Conservation (phyloP, 2,329 filamentous ascomycete genomes). For the Monilinia polystroma region DNA sequence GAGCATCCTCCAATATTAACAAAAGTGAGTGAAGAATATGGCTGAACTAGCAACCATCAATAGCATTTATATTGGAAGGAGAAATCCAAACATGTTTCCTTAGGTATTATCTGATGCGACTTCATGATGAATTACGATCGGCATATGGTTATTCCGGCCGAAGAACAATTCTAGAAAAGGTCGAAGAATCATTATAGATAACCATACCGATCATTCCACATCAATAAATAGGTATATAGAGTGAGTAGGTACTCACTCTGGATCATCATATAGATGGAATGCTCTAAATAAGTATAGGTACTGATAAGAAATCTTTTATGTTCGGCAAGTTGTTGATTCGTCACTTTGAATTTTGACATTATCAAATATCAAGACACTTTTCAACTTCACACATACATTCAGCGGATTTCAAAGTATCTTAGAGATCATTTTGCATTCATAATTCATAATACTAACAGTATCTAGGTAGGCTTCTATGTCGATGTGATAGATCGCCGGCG, state of each 20-base stretch:
- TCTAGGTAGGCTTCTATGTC: not conserved
- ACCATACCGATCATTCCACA: no score
- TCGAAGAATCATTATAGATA: no score
- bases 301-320: no score
- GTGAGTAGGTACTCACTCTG: no score
- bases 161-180: not conserved
- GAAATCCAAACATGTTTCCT: slow-evolving; percentile 1
- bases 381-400: not conserved
- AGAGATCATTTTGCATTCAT: not conserved
- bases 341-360: no score
- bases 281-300: no score
- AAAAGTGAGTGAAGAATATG: not conserved
- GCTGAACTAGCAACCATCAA: slow-evolving; percentile 1
- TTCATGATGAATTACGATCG: not conserved
- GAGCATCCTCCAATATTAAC: slow-evolving; percentile 17
- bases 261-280: no score
- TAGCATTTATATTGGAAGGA: not conserved
- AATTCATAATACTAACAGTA: not conserved
- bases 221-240: no score
- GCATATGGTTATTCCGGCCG: slow-evolving; percentile 11
- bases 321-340: no score
- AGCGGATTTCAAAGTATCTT: not conserved
- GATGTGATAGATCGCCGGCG: not conserved
- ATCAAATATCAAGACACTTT: not conserved
- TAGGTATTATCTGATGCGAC: not conserved